phyloP scores from a whole-genome alignment of 805 yeast genomes.

The Suhomyces sp. region DNA sequence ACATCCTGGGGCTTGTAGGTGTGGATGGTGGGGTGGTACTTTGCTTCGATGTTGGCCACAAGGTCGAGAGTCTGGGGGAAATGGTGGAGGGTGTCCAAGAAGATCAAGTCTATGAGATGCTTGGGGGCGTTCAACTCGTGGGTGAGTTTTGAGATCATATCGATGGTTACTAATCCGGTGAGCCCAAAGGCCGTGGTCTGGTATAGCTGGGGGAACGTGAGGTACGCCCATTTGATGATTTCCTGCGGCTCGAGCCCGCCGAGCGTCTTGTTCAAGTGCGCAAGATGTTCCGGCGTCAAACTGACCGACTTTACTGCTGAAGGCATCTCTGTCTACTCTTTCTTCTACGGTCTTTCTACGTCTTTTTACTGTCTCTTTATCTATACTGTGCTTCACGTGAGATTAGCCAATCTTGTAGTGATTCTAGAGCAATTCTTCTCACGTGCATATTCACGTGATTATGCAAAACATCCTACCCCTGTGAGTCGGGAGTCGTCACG shows the following conservation, averaged over 20 bases:
- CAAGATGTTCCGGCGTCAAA: constrained; percentile 53
- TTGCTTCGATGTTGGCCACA: constrained; percentile 52
- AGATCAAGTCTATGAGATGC: constrained; percentile 66
- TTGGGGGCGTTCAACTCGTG: constrained; percentile 6
- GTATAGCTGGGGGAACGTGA: constrained; percentile 76
- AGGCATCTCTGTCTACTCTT: not conserved
- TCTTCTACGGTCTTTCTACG: too few species aligned
- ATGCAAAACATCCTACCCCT: too few species aligned
- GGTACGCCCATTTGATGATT: constrained; percentile 74
- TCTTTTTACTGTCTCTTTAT: too few species aligned
- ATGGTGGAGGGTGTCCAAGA: constrained; percentile 88
- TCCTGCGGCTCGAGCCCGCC: constrained; percentile 61
- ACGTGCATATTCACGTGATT: too few species aligned
- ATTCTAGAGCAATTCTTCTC: too few species aligned
- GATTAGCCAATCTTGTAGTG: too few species aligned
- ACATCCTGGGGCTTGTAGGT: constrained; percentile 65
- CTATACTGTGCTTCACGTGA: too few species aligned
- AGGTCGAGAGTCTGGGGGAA: constrained; percentile 90
- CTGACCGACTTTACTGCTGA: constrained; percentile 9
- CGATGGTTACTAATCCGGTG: constrained; percentile 85
- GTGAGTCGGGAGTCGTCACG: too few species aligned
- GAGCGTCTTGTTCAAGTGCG: constrained; percentile 63
- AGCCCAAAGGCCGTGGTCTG: constrained; percentile 96
- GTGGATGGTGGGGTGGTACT: constrained; percentile 58
- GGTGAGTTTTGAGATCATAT: constrained; percentile 62